These are phyloP conservation scores for Flueggea neowawraea DNA, from an alignment of 441 rosid species.

Conservation along the genomic window DNA sequence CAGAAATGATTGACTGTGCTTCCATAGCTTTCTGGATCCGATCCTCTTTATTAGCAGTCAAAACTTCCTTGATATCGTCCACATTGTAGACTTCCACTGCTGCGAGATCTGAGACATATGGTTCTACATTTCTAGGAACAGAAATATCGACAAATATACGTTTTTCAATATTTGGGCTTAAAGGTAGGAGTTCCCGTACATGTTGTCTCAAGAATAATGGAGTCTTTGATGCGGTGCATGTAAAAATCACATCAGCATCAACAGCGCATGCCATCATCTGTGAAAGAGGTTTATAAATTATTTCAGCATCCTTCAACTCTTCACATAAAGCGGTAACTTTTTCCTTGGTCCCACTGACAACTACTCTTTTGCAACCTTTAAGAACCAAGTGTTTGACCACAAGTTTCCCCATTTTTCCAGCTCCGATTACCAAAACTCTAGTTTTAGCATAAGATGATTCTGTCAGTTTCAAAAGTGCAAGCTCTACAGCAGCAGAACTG, in stretches of 20 bases:
- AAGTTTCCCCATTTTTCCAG: slow-evolving; percentile 97
- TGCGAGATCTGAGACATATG: slow-evolving; percentile 60
- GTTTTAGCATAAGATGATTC: slow-evolving; percentile 53
- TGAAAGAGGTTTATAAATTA: slow-evolving; percentile 59
- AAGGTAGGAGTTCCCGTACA: slow-evolving; percentile 55
- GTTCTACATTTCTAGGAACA: slow-evolving; percentile 87
- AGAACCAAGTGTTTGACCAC: slow-evolving; percentile 92
- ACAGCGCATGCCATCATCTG: slow-evolving; percentile 68
- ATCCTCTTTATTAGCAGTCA: slow-evolving; percentile 95
- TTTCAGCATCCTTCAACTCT: slow-evolving; percentile 63
- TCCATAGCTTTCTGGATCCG: slow-evolving; percentile 84
- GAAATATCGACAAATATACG: slow-evolving; percentile 90
- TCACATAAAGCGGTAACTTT: slow-evolving; percentile 63
- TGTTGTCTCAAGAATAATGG: slow-evolving; percentile 71
- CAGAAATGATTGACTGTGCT: slow-evolving; percentile 73
- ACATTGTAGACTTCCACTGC: slow-evolving; percentile 73
- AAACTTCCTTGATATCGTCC: slow-evolving; percentile 94
- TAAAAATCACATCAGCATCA: slow-evolving; percentile 88
- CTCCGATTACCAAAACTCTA: slow-evolving; percentile 81
- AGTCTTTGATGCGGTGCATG: slow-evolving; percentile 84
- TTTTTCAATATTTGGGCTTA: slow-evolving; percentile 44
- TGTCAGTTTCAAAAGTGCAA: slow-evolving; percentile 84
- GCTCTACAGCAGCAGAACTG: slow-evolving; percentile 93
- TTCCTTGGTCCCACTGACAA: slow-evolving; percentile 76
- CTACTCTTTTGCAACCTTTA: slow-evolving; percentile 80